Base-by-base conservation (phyloP, 2,329 filamentous ascomycete species). In the Phialophora tarda region DNA sequence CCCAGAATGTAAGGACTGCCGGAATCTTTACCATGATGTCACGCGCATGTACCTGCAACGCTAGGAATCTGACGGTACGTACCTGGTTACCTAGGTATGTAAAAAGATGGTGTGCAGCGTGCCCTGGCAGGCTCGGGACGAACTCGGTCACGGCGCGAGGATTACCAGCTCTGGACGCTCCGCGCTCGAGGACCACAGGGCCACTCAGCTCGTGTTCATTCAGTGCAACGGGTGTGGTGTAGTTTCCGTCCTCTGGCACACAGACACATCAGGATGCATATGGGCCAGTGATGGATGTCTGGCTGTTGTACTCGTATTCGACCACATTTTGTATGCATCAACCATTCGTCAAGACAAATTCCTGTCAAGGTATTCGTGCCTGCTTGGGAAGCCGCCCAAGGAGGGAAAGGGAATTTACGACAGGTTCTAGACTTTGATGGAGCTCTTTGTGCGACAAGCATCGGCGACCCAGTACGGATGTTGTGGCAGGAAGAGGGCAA, bases 1-100 rank as follows among this genome's bases (percentile, higher is more conserved):
- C n/a, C 21, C 17, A 55, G 17, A 55, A 30, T 28, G n/a, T 21
- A 34, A 17, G 24, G 48, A 12, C 48, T 11, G 48, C 53, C 4
- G 17, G 53, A 26, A 34, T 23, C 44, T 24, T 17, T 3, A 21
- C 12, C n/a, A 30, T 60, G 58, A 60, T 60, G 58, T 60, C 58
- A 60, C 26, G 47, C 41, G 14, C 58, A 60, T 44, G 58, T 30
- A 11, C 17, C n/a, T 23, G 28, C 17, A 23, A 23, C n/a, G 38
- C 38, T 21, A 56, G 28, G 17, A 14, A 21, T 11, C n/a, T 34
- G 48, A 8, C 23, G 48, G 21, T 23, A 53, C 48, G 48, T 23
- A 53, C 32, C 55, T 23, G 10, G 21, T 23, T 23, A 44, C 24
- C 24, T 24, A 38, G n/a, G 7, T 26, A 28, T 32, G 24, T 23